Evolutionary conservation across 345 rosid genomes (phyloP), one percentile per base, ranked within the genome.

Genomic region (Gossypium arboreum): DNA sequence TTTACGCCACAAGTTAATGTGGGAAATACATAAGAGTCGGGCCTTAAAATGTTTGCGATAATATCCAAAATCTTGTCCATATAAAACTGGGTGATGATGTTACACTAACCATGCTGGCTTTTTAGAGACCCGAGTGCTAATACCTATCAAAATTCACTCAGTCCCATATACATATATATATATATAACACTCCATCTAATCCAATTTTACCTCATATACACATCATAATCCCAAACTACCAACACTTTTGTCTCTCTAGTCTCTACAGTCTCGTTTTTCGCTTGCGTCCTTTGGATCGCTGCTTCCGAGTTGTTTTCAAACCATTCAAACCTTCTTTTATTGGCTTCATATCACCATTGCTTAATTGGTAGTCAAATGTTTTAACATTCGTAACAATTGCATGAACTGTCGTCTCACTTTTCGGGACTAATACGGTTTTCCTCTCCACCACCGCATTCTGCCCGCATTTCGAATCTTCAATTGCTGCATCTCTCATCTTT

Each of bases 351-450:
- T 85, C 87, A 8, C 91, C 88, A 17, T 85, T 89, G 45, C 78
- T 58, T 24, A 75, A 68, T 13, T 85, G 84, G 20, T 77, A 61
- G 45, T 82, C 84, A 50, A 81, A 87, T 5, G 83, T 69, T 83
- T 79, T 90, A 67, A 93, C 79, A 80, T 86, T 93, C 41, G 97
- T 93, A 54, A 88, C 91, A 27, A 86, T 72, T 62, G 93, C 96
- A 81, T 88, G 83, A 18, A 81, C 86, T 12, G 83, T 81, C 73
- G 78, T 70, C 76, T 91, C 91, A 24, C 84, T 83, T 83, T 76
- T 88, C 2, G 99, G 88, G 62, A 84, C 84, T 8, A 63, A 34
- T 29, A 76, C 41, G 20, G 2, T 9, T 76, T 81, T 83, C 76
- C 77, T 84, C 83, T 85, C 88, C 2, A 86, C 70, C 45, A 84